Conservation (phyloP, 441 rosid species). For the Cnidoscolus chayamansa region DNA sequence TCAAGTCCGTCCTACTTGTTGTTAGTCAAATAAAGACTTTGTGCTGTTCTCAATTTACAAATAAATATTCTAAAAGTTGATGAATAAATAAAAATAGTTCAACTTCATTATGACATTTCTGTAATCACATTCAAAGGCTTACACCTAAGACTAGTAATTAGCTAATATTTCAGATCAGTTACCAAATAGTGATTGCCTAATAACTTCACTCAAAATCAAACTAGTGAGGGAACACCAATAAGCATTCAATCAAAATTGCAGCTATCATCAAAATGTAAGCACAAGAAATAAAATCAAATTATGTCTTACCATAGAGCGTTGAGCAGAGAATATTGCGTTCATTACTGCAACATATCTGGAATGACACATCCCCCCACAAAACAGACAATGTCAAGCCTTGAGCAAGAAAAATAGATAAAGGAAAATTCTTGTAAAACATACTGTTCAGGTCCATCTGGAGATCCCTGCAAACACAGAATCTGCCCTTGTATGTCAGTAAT, state of each 20-base stretch:
- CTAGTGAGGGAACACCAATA: not conserved
- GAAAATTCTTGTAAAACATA: slow-evolving; percentile 35
- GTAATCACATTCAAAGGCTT: not conserved
- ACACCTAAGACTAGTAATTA: not conserved
- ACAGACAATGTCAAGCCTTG: slow-evolving; percentile 21
- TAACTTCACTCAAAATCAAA: not conserved
- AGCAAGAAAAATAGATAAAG: slow-evolving; percentile 17
- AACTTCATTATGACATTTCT: not conserved
- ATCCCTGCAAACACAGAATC: slow-evolving; percentile 98
- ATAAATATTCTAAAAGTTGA: not conserved
- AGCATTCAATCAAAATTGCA: too few relatives aligned
- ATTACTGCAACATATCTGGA: slow-evolving; percentile 94
- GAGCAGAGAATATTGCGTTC: slow-evolving; percentile 97
- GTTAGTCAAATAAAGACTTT: not conserved
- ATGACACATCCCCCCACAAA: slow-evolving; percentile 13
- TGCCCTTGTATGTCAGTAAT: slow-evolving; percentile 40
- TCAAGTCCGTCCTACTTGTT: not conserved
- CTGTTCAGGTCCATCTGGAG: slow-evolving; percentile 98
- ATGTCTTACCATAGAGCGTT: slow-evolving; percentile 68
- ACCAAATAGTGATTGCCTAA: not conserved
- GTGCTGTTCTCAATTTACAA: not conserved
- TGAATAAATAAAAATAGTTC: not conserved
- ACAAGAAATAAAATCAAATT: slow-evolving; percentile 5
- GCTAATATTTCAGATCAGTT: not conserved
- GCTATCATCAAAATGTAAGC: too few relatives aligned